Evolutionary conservation across 129 eudicot species (phyloP).

Genomic region (Centrapalus pauciflorus): DNA sequence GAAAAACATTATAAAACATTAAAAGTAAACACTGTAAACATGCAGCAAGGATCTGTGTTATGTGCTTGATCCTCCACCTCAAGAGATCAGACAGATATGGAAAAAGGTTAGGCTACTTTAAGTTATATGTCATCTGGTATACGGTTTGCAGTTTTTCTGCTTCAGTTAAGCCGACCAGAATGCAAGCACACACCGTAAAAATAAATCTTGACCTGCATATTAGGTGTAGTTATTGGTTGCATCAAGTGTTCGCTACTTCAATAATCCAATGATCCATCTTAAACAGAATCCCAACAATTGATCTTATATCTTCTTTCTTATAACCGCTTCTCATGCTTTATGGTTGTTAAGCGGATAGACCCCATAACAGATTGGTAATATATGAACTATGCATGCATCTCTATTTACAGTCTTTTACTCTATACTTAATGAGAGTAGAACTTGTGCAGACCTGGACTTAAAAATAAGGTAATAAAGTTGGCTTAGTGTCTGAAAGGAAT

Average conservation of each 20-base stretch:
- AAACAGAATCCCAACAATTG: background rate
- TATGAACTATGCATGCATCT: no score
- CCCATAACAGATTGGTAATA: no score
- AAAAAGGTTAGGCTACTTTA: background rate
- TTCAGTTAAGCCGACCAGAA: background rate
- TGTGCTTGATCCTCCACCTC: constrained; percentile 1
- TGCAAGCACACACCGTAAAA: background rate
- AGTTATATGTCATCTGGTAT: no score
- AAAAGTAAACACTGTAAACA: constrained; percentile 7
- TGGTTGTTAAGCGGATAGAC: background rate
- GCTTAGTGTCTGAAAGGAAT: no score
- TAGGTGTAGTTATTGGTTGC: background rate
- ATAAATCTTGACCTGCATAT: background rate
- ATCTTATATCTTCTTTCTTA: background rate
- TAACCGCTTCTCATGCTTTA: background rate
- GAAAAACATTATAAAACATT: background rate
- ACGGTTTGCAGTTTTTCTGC: no score
- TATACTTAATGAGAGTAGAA: no score
- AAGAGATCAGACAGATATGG: background rate
- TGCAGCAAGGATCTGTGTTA: constrained; percentile 13
- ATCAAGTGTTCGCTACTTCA: background rate
- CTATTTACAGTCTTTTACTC: no score
- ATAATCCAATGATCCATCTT: background rate
- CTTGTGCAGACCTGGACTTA: no score
- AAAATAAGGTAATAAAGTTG: no score